Percentiles rank a stretch among this genome's conserved stretches.
Conservation (phyloP, 164 flowering plant species). For the Berberis thunbergii region DNA sequence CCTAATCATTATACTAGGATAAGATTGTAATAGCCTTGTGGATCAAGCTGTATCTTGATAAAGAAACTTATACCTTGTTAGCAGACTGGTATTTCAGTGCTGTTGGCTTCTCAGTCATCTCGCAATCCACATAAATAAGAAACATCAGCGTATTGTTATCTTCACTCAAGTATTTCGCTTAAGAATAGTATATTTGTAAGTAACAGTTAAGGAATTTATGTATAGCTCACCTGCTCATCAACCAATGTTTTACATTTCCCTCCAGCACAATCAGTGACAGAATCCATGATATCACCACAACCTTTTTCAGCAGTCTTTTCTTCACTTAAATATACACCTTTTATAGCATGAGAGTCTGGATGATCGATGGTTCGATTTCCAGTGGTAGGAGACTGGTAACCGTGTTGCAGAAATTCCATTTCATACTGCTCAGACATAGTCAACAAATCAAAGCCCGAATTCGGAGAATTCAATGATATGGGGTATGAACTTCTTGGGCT, state of each 20-base stretch:
- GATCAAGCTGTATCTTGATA: not conserved
- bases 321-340: conserved; percentile 11
- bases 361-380: conserved; percentile 17
- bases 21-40: not conserved
- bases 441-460: conserved; percentile 17
- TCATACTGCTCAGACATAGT: conserved; percentile 22
- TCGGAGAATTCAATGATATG: conserved; percentile 25
- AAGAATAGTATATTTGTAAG: not conserved
- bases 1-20: no score
- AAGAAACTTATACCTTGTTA: conserved; percentile 18
- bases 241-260: conserved; percentile 16
- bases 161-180: not conserved
- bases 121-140: conserved; percentile 17
- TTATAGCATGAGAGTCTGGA: conserved; percentile 17
- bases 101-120: conserved; percentile 13
- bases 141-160: not conserved
- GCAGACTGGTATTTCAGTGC: conserved; percentile 9
- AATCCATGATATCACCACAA: not conserved
- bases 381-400: conserved; percentile 19
- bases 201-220: not conserved
- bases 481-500: conserved; percentile 31
- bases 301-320: conserved; percentile 12
- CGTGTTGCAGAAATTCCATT: conserved; percentile 20
- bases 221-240: conserved; percentile 35
- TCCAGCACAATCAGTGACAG: conserved; percentile 17